Percentiles rank a stretch among this genome's conserved stretches.
Conservation (phyloP, 192 early-diverging fungal genomes). For the Pilobolus umbonatus region DNA sequence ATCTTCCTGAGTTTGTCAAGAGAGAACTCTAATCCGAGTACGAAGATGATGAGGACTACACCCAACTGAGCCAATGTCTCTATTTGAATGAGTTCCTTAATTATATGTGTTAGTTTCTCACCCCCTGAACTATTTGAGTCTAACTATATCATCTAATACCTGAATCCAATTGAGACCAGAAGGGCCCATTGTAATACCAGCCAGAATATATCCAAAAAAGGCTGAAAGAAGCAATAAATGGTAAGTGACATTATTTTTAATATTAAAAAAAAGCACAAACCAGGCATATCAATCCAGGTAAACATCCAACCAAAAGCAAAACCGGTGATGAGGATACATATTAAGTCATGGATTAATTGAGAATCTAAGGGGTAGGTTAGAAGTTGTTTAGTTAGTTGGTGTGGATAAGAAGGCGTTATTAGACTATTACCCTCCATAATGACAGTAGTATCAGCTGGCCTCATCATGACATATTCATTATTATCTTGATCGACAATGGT, state of each 20-base stretch:
- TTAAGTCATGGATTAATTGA: conserved; percentile 38
- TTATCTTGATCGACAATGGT: conserved; percentile 48
- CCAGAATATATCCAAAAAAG: conserved; percentile 57
- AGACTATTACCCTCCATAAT: conserved; percentile 39
- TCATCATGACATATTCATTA: conserved; percentile 51
- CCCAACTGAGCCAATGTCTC: conserved; percentile 54
- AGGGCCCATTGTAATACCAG: conserved; percentile 46
- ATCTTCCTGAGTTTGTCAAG: conserved; percentile 47
- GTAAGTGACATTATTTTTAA: conserved; percentile 20
- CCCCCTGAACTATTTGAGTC: not conserved
- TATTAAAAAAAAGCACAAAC: conserved; percentile 15
- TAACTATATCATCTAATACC: conserved; percentile 14
- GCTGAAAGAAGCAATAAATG: conserved; percentile 27
- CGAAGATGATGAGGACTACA: conserved; percentile 54
- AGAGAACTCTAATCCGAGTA: conserved; percentile 55
- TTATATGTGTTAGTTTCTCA: not conserved
- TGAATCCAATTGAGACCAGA: conserved; percentile 45
- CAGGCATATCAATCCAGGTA: conserved; percentile 34
- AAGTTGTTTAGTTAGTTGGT: not conserved
- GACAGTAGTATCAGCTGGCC: conserved; percentile 39
- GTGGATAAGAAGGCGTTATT: not conserved
- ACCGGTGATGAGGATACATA: conserved; percentile 37
- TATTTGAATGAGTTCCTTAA: conserved; percentile 41
- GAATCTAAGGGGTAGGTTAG: conserved; percentile 24
- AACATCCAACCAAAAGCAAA: conserved; percentile 39